Conservation (phyloP, 2,329 filamentous ascomycete genomes). For the Laburnicola sp. region DNA sequence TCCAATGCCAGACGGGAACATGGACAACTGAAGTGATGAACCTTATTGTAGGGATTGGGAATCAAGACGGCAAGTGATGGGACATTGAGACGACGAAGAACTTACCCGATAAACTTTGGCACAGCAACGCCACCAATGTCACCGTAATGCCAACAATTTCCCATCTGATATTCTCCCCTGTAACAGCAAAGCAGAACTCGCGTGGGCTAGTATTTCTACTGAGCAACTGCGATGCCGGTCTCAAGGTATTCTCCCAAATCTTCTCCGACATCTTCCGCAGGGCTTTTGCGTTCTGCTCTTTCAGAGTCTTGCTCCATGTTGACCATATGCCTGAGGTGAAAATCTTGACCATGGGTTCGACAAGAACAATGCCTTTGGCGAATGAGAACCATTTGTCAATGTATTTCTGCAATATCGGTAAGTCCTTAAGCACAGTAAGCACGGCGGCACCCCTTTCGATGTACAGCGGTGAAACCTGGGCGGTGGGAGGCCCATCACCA, state of each 20-base stretch:
- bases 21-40: background rate
- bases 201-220: constrained; percentile 43
- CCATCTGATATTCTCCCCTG: constrained; percentile 49
- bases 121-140: constrained; percentile 44
- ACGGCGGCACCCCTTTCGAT: constrained; percentile 35
- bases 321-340: constrained; percentile 32
- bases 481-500: background rate
- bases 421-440: constrained; percentile 32
- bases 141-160: constrained; percentile 49
- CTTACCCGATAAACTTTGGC: constrained; percentile 33
- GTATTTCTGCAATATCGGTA: constrained; percentile 32
- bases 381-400: constrained; percentile 41
- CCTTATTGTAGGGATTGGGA: background rate
- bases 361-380: constrained; percentile 36
- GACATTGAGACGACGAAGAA: background rate
- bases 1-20: too few relatives aligned
- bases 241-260: constrained; percentile 49
- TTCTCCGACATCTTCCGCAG: constrained; percentile 45
- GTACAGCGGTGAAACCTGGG: constrained; percentile 21
- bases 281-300: constrained; percentile 29
- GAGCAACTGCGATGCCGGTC: constrained; percentile 35
- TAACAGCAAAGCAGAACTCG: constrained; percentile 45
- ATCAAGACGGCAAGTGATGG: too few relatives aligned
- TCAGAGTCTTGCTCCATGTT: constrained; percentile 31
- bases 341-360: constrained; percentile 40